These are phyloP conservation scores for Schoenoplectus tabernaemontani DNA, from an alignment of 202 grass and related monocot genomes.

Conservation along the genomic window DNA sequence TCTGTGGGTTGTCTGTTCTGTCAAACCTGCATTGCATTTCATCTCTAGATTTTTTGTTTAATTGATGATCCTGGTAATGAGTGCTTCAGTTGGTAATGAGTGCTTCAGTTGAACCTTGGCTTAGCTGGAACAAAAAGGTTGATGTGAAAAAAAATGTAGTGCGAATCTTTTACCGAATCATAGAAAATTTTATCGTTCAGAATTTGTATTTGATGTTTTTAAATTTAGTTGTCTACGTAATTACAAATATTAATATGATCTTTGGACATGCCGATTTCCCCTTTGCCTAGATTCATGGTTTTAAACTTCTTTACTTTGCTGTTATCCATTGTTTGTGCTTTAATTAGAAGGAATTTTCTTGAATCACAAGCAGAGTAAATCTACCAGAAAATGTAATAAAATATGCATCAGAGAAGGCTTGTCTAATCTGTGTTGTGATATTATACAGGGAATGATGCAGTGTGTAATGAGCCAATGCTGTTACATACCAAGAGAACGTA, in stretches of 20 bases:
- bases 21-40: not conserved
- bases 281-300: not conserved
- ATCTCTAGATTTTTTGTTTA: not conserved
- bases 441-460: slow-evolving; percentile 57
- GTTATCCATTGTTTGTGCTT: not conserved
- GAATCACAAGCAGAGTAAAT: not conserved
- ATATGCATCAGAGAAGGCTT: not conserved
- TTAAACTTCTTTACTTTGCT: not conserved
- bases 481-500: slow-evolving; percentile 86
- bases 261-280: not conserved
- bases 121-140: not conserved
- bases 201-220: not conserved
- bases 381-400: not conserved
- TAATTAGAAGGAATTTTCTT: not conserved
- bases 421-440: slow-evolving; percentile 2
- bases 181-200: not conserved
- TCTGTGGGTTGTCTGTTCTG: not conserved
- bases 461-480: slow-evolving; percentile 52
- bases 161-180: not conserved
- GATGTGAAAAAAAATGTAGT: not conserved
- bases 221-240: not conserved
- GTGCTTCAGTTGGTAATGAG: not conserved
- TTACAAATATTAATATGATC: not conserved
- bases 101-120: not conserved
- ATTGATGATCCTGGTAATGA: not conserved